phyloP scores from a whole-genome alignment of 2,329 filamentous ascomycete genomes.

The Nothophoma quercina region DNA sequence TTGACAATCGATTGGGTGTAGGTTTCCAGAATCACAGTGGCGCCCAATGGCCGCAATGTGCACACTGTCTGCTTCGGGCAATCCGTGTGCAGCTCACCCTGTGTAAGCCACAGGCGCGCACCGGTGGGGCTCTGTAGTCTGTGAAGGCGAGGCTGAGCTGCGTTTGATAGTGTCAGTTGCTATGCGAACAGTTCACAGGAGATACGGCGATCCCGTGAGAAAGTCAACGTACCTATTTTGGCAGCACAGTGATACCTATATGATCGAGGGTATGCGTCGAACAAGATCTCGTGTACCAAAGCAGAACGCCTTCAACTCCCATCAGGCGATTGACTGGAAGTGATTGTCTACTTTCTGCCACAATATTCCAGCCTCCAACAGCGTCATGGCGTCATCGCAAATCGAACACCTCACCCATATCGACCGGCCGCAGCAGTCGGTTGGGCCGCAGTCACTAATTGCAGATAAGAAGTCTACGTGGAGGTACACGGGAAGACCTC shows the following conservation, averaged over 20 bases:
- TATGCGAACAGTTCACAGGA: slow-evolving; percentile 6
- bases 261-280: background rate
- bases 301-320: background rate
- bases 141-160: slow-evolving; percentile 6
- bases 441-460: background rate
- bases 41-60: background rate
- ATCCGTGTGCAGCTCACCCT: slow-evolving; percentile 1
- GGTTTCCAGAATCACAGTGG: background rate
- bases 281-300: background rate
- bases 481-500: background rate
- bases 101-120: slow-evolving; percentile 8
- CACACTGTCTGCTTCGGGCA: slow-evolving; percentile 8
- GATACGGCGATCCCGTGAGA: slow-evolving; percentile 11
- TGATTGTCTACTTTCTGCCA: background rate
- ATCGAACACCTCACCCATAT: background rate
- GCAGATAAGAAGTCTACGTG: background rate
- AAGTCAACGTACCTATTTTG: background rate
- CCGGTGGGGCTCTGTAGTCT: background rate
- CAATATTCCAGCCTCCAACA: background rate
- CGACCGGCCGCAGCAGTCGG: background rate
- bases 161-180: slow-evolving; percentile 6
- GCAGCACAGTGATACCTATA: slow-evolving; percentile 3
- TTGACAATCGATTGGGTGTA: background rate
- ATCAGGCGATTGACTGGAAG: background rate
- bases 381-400: slow-evolving; percentile 9